Evolutionary conservation across 495 filamentous ascomycete genomes (phyloP).

Genomic region (Penicillium daleae): DNA sequence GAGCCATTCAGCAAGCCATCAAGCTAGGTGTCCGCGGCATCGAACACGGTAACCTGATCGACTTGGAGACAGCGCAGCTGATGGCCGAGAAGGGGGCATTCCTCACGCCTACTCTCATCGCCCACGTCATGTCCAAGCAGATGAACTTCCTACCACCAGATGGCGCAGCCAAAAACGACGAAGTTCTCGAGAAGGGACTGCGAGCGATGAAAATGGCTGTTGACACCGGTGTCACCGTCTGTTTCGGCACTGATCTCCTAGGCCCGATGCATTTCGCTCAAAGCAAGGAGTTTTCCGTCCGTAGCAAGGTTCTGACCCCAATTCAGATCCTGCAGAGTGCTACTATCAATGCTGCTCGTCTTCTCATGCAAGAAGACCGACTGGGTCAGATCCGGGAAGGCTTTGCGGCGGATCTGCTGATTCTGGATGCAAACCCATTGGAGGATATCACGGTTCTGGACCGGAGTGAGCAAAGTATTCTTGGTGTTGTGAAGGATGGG

Average conservation of each 20-base stretch:
- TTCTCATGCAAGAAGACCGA: constrained; percentile 42
- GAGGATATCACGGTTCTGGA: constrained; percentile 56
- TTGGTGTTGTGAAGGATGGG: constrained; percentile 55
- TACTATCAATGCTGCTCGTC: constrained; percentile 52
- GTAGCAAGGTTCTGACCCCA: constrained; percentile 44
- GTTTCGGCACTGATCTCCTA: constrained; percentile 58
- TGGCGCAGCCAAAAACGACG: constrained; percentile 47
- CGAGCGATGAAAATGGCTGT: constrained; percentile 46
- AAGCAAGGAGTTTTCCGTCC: constrained; percentile 52
- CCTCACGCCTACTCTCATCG: constrained; percentile 57
- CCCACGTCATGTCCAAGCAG: constrained; percentile 52
- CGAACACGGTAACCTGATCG: constrained; percentile 60
- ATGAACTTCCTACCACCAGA: constrained; percentile 45
- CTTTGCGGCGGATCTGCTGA: constrained; percentile 46
- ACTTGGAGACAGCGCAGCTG: constrained; percentile 50
- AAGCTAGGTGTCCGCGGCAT: constrained; percentile 58
- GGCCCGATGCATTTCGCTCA: constrained; percentile 51
- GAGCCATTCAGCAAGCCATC: constrained; percentile 54
- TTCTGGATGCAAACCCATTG: constrained; percentile 50
- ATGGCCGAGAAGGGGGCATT: constrained; percentile 49
- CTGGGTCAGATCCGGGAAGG: constrained; percentile 48
- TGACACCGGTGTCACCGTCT: constrained; percentile 55
- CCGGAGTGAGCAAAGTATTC: constrained; percentile 41
- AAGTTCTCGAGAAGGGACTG: constrained; percentile 52
- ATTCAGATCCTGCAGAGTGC: constrained; percentile 53